Base-by-base conservation (phyloP, 352 stramenopile species). In the Pythium rishiriense region DNA sequence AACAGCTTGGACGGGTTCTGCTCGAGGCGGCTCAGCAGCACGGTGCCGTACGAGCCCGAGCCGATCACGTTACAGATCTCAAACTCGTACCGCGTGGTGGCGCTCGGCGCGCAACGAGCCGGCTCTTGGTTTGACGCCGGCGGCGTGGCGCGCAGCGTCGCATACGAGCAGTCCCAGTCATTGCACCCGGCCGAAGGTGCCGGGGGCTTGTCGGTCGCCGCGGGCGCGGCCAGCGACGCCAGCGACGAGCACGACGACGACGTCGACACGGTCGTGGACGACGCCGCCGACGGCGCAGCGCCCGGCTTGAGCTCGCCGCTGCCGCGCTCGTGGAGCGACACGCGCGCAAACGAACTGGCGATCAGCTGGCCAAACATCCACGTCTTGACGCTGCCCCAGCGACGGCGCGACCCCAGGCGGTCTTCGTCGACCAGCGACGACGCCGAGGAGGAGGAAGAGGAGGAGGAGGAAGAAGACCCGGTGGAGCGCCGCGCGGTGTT, bases 1-100 rank as follows among this genome's bases (percentile, higher is more conserved):
- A 90, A 86, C 4, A 90, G 78, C 24, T 64, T 62, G 21, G 74
- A 74, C 39, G 71, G 69, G 25, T 70, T 66, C 0, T 70, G 70
- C 5, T 68, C 79, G 60, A 90, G 69, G 25, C 75, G 70, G 59
- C 82, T 87, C 24, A 93, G 62, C 50, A 90, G 45, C 29, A 93
- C 84, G 0, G 84, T 93, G 42, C 84, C 84, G 61, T 91, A 91
- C 12, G 84, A 91, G 6, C 84, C 84, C 2, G 81, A 87, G 43
- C 84, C 84, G 35, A 93, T 91, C 50, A 93, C 76, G 22, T 76
- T 69, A 53, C 87, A 64, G 42, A 93, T 85, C 68, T 91, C 84
- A 51, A 93, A 91, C 51, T 85, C 68, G 46, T 81, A 62, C 5
- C 76, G 73, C 28, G 69, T 68, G 37, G 49, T 51, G 28, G 63